Conservation (phyloP, 2,329 filamentous ascomycete species). For the Colletotrichum tropicicola region DNA sequence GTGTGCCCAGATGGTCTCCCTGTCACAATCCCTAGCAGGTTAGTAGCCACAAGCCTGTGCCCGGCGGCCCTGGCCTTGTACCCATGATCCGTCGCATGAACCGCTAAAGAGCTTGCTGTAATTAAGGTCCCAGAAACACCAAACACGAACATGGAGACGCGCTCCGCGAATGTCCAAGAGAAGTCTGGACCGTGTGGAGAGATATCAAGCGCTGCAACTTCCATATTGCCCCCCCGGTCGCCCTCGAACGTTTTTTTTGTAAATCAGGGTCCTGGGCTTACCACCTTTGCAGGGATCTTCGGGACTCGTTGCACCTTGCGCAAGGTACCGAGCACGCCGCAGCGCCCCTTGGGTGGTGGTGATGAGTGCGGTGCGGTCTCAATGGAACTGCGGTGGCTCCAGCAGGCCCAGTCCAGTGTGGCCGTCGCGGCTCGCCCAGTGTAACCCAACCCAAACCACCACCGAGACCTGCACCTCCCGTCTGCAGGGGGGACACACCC, state of each 20-base stretch:
- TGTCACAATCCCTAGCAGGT: neutral
- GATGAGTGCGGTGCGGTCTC: too few relatives aligned
- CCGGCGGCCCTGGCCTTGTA: neutral
- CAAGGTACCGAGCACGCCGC: neutral
- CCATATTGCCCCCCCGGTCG: neutral
- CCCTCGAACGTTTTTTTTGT: neutral
- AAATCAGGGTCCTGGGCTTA: slow-evolving; percentile 23
- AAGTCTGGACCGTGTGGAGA: slow-evolving; percentile 5
- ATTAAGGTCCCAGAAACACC: neutral
- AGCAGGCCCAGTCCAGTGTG: neutral
- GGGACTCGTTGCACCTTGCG: neutral
- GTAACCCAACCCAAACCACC: slow-evolving; percentile 10
- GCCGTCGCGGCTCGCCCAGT: neutral
- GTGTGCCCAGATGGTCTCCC: slow-evolving; percentile 1
- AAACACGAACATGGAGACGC: too few relatives aligned
- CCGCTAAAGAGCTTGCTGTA: neutral
- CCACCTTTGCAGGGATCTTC: slow-evolving; percentile 11
- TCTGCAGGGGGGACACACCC: slow-evolving; percentile 20
- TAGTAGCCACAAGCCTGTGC: neutral
- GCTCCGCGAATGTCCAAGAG: too few relatives aligned
- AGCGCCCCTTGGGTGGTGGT: neutral
- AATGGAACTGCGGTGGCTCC: too few relatives aligned
- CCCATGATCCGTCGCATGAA: slow-evolving; percentile 2
- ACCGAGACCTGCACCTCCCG: neutral
- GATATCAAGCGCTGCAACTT: slow-evolving; percentile 15